These are phyloP conservation scores for Monosporascus sp. DNA, from an alignment of 2,329 filamentous ascomycete genomes.

Conservation along the genomic window DNA sequence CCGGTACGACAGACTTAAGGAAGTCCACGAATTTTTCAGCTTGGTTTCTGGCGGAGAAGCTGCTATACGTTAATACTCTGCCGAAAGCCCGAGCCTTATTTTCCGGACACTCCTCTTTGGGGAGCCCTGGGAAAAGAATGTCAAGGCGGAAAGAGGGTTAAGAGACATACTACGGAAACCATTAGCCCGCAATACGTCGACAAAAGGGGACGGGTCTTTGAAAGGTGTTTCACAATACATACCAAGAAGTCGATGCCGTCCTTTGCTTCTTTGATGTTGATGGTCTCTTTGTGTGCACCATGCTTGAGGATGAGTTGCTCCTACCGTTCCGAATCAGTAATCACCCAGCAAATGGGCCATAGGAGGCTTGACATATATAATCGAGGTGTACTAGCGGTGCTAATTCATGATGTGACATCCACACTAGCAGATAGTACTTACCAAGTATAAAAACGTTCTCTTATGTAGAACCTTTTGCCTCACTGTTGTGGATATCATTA, in stretches of 20 bases:
- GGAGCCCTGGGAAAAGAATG: neutral
- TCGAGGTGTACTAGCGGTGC: too few species aligned
- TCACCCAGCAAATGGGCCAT: neutral
- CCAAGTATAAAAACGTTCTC: constrained; percentile 61
- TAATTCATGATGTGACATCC: too few species aligned
- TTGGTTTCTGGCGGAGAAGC: constrained; percentile 79
- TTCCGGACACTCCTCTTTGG: too few species aligned
- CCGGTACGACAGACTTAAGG: constrained; percentile 72
- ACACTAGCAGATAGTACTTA: neutral
- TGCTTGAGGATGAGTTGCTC: constrained; percentile 97
- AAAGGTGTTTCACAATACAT: neutral
- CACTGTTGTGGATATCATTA: neutral
- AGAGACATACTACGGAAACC: neutral
- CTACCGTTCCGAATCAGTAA: neutral
- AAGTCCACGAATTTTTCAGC: constrained; percentile 93
- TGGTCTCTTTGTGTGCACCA: constrained; percentile 81
- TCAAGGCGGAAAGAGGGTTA: neutral
- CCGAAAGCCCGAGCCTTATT: neutral
- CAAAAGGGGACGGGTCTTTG: too few species aligned
- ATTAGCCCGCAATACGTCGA: neutral
- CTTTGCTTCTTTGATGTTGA: constrained; percentile 97
- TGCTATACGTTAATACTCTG: neutral
- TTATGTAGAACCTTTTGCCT: constrained; percentile 92
- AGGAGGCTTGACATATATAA: too few species aligned
- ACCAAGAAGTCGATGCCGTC: constrained; percentile 89